Conservation (phyloP, 2,329 filamentous ascomycete species). For the Aureobasidium subglaciale region DNA sequence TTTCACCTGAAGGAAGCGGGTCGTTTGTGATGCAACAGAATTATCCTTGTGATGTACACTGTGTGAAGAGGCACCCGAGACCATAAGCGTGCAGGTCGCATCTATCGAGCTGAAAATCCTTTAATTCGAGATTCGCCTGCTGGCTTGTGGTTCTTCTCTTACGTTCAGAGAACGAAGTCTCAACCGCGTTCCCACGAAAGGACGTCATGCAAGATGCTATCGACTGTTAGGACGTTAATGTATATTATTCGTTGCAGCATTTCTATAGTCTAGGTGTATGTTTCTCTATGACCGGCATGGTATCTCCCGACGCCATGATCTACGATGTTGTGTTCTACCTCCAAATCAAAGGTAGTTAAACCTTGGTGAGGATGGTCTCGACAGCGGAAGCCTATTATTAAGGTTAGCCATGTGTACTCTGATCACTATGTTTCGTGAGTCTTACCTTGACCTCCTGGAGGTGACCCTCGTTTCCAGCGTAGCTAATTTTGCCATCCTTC, state of each 20-base stretch:
- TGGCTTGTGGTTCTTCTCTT: no score
- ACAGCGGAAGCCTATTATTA: constrained; percentile 41
- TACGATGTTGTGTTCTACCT: neutral
- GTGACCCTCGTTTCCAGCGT: constrained; percentile 65
- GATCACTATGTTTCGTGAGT: neutral
- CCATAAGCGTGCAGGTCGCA: no score
- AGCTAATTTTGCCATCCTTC: constrained; percentile 72
- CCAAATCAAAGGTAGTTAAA: constrained; percentile 27
- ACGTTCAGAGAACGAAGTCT: no score
- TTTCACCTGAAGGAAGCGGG: constrained; percentile 41
- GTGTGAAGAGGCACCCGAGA: no score
- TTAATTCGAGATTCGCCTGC: neutral
- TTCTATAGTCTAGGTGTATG: constrained; percentile 6
- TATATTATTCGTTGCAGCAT: constrained; percentile 7
- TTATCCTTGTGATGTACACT: no score
- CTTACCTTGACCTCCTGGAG: constrained; percentile 42
- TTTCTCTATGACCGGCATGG: neutral
- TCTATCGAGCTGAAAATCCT: no score
- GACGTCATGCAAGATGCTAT: no score
- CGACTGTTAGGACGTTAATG: neutral
- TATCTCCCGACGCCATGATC: neutral
- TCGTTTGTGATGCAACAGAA: constrained; percentile 44
- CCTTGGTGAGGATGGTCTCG: constrained; percentile 42
- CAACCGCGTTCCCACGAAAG: no score
- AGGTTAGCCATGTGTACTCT: constrained; percentile 17